Evolutionary conservation across 495 filamentous ascomycete species (phyloP), one percentile per base, ranked within the genome.

Genomic region (Daldinia loculata): DNA sequence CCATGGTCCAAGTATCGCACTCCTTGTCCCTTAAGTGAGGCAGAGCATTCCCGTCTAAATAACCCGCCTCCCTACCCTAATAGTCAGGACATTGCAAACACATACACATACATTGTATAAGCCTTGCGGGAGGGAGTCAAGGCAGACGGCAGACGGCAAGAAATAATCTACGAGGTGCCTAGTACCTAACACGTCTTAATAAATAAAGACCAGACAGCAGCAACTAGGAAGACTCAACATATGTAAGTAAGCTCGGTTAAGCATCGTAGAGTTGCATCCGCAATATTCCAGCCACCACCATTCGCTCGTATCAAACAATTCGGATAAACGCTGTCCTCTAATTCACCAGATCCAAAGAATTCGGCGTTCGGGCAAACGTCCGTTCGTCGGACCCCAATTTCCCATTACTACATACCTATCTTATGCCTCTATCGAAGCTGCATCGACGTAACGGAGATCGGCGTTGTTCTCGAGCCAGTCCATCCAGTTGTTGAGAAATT

Each of bases 401-500:
- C 26, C 48, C 58, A n/a, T 22, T 14, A 36, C 15, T 7, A n/a
- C 59, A 51, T 34, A 64, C 15, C 34, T 36, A 12, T 61, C 67
- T 64, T 53, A 71, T 48, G 62, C 34, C 29, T 76, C 75, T 56
- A 93, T 69, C 41, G 89, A 87, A 26, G 85, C 80, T 8, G 89
- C 81, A 75, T 94, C 89, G 11, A 93, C 92, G 80, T 97, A 97
- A 69, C 94, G 84, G 57, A 97, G 79, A 80, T 97, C 93, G 3
- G 92, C 90, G 74, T 94, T 78, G 63, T 94, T 92, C 76, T 97
- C 94, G 29, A 98, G 80, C 75, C 88, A 92, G n/a, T 81, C 85
- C 92, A 97, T 97, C 94, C 94, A 98, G 55, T 85, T 83, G 76
- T 92, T 92, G 61, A 98, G 83, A 76, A 97, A 98, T 59, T 83